Percentiles rank a stretch among this genome's conserved stretches.
These are phyloP conservation scores for Leccinum angustisporum DNA, from an alignment of 1,284 basidiomycete species.

Conservation along the genomic window DNA sequence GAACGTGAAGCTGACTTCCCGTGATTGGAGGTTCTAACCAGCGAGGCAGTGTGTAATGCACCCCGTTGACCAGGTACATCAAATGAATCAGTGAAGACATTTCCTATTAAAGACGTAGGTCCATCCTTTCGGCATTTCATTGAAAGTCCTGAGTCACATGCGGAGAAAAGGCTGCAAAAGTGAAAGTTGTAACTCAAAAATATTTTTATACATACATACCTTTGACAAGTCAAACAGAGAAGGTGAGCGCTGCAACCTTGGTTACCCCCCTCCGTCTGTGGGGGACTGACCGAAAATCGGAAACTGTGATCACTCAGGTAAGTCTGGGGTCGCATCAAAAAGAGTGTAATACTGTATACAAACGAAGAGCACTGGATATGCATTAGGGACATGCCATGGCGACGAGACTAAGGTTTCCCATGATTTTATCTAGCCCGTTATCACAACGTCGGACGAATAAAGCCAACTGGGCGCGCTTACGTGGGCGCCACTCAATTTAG, in stretches of 20 bases:
- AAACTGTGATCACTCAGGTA: background rate
- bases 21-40: conserved; percentile 6
- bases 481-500: conserved; percentile 24
- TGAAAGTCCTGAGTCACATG: conserved; percentile 20
- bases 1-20: conserved; percentile 5
- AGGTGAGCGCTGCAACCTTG: background rate
- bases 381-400: conserved; percentile 14
- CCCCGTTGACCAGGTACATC: conserved; percentile 25
- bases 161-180: conserved; percentile 16
- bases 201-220: conserved; percentile 12
- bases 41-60: conserved; percentile 14
- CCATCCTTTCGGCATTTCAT: conserved; percentile 10
- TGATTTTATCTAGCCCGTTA: conserved; percentile 15
- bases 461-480: conserved; percentile 20
- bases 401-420: conserved; percentile 17
- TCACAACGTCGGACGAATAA: conserved; percentile 13
- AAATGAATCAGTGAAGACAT: conserved; percentile 11
- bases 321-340: background rate
- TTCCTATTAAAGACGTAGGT: conserved; percentile 16
- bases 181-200: conserved; percentile 1
- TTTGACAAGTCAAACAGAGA: background rate
- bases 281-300: conserved; percentile 1
- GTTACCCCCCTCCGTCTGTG: background rate
- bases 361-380: conserved; percentile 2
- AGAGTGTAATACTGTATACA: background rate